Percentiles rank a stretch among this genome's conserved stretches.
Conservation (phyloP, 495 filamentous ascomycete species). For the Podospora didyma region DNA sequence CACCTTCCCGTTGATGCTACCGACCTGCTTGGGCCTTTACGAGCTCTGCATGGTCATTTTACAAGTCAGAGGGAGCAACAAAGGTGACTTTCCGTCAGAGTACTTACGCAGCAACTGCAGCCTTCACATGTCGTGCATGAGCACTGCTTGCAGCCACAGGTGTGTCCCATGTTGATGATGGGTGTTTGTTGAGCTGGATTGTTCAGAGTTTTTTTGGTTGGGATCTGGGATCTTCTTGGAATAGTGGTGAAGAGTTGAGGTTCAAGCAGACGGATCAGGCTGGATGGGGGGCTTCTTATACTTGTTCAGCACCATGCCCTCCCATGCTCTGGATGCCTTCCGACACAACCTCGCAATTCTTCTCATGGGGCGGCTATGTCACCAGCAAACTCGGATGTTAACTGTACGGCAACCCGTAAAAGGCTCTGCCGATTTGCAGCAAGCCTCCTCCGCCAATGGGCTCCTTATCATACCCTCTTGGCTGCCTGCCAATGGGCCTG, state of each 20-base stretch:
- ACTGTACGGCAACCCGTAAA: too few species aligned
- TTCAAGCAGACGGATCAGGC: neutral
- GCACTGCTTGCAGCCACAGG: constrained; percentile 23
- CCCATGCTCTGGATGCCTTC: neutral
- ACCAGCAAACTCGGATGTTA: too few species aligned
- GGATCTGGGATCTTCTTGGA: neutral
- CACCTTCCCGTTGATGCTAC: neutral
- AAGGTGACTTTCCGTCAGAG: neutral
- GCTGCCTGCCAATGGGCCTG: too few species aligned
- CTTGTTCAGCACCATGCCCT: neutral
- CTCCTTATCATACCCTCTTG: too few species aligned
- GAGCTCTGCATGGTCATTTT: neutral
- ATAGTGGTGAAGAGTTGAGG: neutral
- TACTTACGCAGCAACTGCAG: constrained; percentile 26
- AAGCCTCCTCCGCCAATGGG: too few species aligned
- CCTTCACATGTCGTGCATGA: constrained; percentile 18
- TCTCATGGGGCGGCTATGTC: too few species aligned
- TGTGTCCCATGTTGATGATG: constrained; percentile 13
- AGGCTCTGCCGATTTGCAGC: too few species aligned
- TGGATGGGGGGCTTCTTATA: neutral
- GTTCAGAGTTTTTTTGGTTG: neutral
- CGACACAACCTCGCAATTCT: too few species aligned
- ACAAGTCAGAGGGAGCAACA: neutral
- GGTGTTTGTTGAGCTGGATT: neutral
- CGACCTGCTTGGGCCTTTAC: neutral